Percentiles rank a stretch among this genome's conserved stretches.
These are phyloP conservation scores for Nemania sp. DNA, from an alignment of 2,329 filamentous ascomycete genomes.

Conservation along the genomic window DNA sequence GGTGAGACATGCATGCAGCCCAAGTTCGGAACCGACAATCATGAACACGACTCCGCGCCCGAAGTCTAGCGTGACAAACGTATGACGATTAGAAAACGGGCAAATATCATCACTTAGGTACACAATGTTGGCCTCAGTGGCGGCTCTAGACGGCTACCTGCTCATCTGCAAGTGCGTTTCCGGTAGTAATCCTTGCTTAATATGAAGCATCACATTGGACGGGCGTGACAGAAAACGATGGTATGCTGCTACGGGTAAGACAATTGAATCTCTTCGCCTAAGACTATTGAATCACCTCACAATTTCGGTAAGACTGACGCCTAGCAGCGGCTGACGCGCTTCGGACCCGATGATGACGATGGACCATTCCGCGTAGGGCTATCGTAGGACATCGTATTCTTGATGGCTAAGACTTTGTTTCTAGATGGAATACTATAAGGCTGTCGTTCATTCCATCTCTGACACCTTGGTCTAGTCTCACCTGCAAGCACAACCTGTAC, in stretches of 20 bases:
- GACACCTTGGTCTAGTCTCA: not conserved
- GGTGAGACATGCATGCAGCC: slow-evolving; percentile 1
- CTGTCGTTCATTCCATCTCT: not conserved
- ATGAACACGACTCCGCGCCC: too few species aligned
- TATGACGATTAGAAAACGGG: not conserved
- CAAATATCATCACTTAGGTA: not conserved
- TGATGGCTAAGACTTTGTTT: not conserved
- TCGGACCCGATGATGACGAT: slow-evolving; percentile 5
- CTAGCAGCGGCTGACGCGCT: slow-evolving; percentile 16
- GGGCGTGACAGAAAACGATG: not conserved
- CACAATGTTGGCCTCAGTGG: too few species aligned
- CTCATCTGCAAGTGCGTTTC: not conserved
- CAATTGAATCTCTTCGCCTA: not conserved
- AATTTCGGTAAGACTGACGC: not conserved
- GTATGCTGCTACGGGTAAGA: not conserved
- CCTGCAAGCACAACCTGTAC: not conserved
- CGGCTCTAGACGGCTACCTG: not conserved
- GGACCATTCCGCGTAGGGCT: slow-evolving; percentile 1
- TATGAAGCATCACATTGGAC: not conserved
- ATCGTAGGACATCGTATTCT: slow-evolving; percentile 9
- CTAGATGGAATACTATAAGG: not conserved
- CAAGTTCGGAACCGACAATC: slow-evolving; percentile 25
- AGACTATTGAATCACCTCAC: slow-evolving; percentile 18
- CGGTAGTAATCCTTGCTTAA: not conserved
- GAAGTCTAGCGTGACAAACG: too few species aligned